These are phyloP conservation scores for Tricholoma matsutake DNA, from an alignment of 768 basidiomycete species.

Conservation along the genomic window DNA sequence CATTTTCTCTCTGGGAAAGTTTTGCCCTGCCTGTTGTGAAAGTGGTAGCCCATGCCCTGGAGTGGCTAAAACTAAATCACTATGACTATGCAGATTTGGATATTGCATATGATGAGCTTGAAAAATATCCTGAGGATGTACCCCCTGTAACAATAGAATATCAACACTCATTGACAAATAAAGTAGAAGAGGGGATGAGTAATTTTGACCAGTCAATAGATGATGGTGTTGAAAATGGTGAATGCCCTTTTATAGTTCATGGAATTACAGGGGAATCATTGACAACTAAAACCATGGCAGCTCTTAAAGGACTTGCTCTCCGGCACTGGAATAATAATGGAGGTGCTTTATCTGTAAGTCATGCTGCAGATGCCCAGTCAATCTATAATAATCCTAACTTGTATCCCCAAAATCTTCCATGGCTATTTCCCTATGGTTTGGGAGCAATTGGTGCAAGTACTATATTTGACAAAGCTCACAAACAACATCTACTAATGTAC, in stretches of 20 bases:
- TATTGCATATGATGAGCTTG: too few species aligned
- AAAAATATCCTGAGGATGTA: too few species aligned
- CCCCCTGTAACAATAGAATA: too few species aligned
- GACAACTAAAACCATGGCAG: conserved; percentile 20
- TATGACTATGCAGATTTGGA: too few species aligned
- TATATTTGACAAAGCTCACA: conserved; percentile 20
- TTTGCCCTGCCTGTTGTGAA: too few species aligned
- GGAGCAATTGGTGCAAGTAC: conserved; percentile 21
- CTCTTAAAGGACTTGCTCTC: background rate
- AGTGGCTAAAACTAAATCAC: too few species aligned
- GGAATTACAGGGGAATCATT: conserved; percentile 27
- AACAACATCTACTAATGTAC: conserved; percentile 25
- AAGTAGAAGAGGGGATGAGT: too few species aligned
- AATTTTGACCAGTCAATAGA: conserved; percentile 16
- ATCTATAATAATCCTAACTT: too few species aligned
- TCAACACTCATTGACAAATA: too few species aligned
- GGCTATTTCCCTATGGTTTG: conserved; percentile 38
- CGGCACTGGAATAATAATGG: conserved; percentile 20
- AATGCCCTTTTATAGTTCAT: conserved; percentile 36
- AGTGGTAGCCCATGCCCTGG: too few species aligned
- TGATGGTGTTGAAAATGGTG: conserved; percentile 24
- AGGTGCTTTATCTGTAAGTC: conserved; percentile 27
- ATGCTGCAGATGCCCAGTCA: conserved; percentile 8
- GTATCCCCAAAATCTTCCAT: too few species aligned
- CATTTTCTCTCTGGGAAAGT: too few species aligned